A percentile compares a stretch with the other conserved stretches of the same genome.
These are phyloP conservation scores for Torrubiella hemipterigena DNA, from an alignment of 2,329 filamentous ascomycete species.

Conservation along the genomic window DNA sequence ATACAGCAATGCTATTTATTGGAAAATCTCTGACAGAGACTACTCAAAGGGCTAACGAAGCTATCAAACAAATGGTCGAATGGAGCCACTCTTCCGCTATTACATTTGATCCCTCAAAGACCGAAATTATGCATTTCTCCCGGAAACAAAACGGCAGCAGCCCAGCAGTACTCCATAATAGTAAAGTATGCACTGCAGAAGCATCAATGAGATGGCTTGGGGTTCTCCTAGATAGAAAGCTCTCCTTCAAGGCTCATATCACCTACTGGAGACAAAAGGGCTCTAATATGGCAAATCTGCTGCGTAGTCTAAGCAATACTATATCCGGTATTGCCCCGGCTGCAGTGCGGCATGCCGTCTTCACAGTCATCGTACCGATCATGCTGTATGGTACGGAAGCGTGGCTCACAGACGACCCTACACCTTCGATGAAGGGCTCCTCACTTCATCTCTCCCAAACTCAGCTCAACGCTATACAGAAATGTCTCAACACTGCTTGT, in stretches of 20 bases:
- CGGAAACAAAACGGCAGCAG: too few relatives aligned
- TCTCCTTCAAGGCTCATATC: constrained; percentile 9
- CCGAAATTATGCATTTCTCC: constrained; percentile 12
- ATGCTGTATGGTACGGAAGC: constrained; percentile 5
- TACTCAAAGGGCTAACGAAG: constrained; percentile 3
- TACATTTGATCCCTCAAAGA: constrained; percentile 11
- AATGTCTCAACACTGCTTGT: constrained; percentile 3
- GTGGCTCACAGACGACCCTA: constrained; percentile 5
- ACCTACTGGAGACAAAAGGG: constrained; percentile 9
- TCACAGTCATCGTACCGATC: constrained; percentile 5
- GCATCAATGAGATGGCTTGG: constrained; percentile 11
- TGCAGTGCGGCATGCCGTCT: constrained; percentile 2
- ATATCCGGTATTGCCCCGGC: constrained; percentile 4
- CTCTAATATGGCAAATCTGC: constrained; percentile 5
- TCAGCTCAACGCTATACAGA: constrained; percentile 1
- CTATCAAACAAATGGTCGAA: constrained; percentile 6
- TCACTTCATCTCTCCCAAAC: too few relatives aligned
- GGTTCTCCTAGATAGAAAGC: constrained; percentile 9
- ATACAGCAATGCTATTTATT: constrained; percentile 5
- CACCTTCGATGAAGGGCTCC: too few relatives aligned
- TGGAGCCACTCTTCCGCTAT: constrained; percentile 10
- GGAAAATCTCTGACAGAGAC: constrained; percentile 8
- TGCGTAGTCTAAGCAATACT: constrained; percentile 6
- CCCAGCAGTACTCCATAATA: constrained; percentile 3
- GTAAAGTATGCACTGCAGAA: constrained; percentile 1